Conservation (phyloP, 805 yeast genomes). For the Ogataea siamensis region DNA sequence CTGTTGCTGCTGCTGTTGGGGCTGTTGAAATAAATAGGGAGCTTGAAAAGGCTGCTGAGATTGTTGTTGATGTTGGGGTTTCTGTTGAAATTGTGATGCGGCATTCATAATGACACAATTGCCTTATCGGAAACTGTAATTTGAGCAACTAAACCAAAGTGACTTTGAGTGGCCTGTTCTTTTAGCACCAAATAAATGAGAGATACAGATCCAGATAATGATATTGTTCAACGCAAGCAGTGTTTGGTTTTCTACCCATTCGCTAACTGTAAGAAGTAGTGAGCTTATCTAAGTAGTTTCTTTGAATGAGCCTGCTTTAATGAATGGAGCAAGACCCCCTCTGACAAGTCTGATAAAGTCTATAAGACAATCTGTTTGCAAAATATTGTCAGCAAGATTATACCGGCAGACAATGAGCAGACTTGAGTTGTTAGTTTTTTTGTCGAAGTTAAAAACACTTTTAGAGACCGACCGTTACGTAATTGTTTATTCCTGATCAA, state of each 20-base stretch:
- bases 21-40: conserved; percentile 8
- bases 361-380: too few species aligned
- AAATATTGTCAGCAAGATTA: too few species aligned
- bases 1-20: conserved; percentile 19
- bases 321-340: too few species aligned
- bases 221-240: too few species aligned
- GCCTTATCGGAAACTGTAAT: background rate
- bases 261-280: background rate
- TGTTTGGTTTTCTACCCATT: background rate
- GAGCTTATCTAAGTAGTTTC: too few species aligned
- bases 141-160: background rate
- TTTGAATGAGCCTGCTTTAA: too few species aligned
- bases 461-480: too few species aligned
- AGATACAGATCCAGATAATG: too few species aligned
- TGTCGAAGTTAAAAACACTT: background rate
- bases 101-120: conserved; percentile 1
- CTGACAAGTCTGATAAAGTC: too few species aligned
- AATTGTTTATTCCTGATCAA: too few species aligned
- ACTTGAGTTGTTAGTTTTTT: background rate
- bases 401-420: background rate
- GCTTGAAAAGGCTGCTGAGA: conserved; percentile 12
- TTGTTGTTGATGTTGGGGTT: conserved; percentile 16
- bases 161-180: too few species aligned
- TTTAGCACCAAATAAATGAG: too few species aligned
- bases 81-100: conserved; percentile 9